phyloP scores from a whole-genome alignment of 2,329 filamentous ascomycete species.

The Pseudonectria foliicola region DNA sequence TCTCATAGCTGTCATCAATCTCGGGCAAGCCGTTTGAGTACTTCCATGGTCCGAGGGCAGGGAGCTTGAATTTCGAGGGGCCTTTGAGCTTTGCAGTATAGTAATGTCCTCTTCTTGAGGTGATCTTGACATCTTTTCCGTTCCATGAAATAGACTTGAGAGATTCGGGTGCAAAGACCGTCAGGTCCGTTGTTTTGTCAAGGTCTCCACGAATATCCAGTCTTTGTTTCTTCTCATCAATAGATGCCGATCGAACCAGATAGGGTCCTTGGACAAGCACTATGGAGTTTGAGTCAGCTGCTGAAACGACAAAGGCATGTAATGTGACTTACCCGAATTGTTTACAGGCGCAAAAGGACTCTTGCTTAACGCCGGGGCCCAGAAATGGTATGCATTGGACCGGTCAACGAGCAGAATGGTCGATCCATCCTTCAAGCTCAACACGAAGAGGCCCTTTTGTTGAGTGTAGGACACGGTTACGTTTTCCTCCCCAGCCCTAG shows the following conservation, averaged over 20 bases:
- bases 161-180: constrained; percentile 40
- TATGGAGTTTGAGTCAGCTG: constrained; percentile 11
- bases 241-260: constrained; percentile 38
- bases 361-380: constrained; percentile 42
- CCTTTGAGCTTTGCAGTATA: constrained; percentile 22
- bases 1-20: constrained; percentile 34
- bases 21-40: constrained; percentile 43
- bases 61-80: constrained; percentile 28
- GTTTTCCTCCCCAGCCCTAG: neutral
- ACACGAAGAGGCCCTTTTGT: constrained; percentile 36
- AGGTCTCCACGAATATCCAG: constrained; percentile 40
- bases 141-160: constrained; percentile 45
- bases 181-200: constrained; percentile 32
- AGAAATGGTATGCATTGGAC: constrained; percentile 48
- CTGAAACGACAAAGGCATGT: accelerated
- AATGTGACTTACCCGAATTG: constrained; percentile 32
- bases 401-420: constrained; percentile 47
- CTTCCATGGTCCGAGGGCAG: constrained; percentile 38
- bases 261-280: constrained; percentile 47
- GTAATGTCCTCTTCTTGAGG: constrained; percentile 19
- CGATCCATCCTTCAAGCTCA: constrained; percentile 40
- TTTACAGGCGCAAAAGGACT: constrained; percentile 38
- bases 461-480: constrained; percentile 44
- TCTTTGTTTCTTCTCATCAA: constrained; percentile 26
- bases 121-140: constrained; percentile 29